Evolutionary conservation across 495 filamentous ascomycete genomes (phyloP).

Genomic region (Neohortaea acidophila): DNA sequence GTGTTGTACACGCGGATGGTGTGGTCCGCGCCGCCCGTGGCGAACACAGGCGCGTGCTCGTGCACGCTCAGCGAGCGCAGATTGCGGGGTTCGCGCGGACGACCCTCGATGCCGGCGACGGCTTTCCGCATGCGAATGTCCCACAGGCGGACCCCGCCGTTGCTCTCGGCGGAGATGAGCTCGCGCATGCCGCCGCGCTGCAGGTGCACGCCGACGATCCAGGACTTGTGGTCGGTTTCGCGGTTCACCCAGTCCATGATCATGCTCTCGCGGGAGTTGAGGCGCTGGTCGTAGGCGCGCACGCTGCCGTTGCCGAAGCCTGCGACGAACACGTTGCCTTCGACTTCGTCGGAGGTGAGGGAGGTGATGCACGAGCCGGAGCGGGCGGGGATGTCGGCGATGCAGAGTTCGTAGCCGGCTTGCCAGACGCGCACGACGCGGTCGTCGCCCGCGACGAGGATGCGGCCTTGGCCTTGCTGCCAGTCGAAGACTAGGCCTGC

Average conservation of each 20-base stretch:
- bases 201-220: slow-evolving; percentile 93
- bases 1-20: slow-evolving; percentile 84
- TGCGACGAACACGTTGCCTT: slow-evolving; percentile 85
- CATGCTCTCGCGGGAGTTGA: slow-evolving; percentile 69
- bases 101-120: slow-evolving; percentile 52
- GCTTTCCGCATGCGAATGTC: slow-evolving; percentile 69
- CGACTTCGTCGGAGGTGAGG: slow-evolving; percentile 91
- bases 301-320: slow-evolving; percentile 97
- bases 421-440: slow-evolving; percentile 94
- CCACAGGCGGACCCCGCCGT: slow-evolving; percentile 91
- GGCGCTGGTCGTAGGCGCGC: slow-evolving; percentile 80
- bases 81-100: slow-evolving; percentile 58
- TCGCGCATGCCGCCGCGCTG: slow-evolving; percentile 89
- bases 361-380: slow-evolving; percentile 92
- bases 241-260: slow-evolving; percentile 92
- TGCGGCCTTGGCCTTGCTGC: slow-evolving; percentile 91
- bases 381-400: slow-evolving; percentile 83
- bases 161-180: slow-evolving; percentile 68
- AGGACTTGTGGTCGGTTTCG: slow-evolving; percentile 78
- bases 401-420: slow-evolving; percentile 82
- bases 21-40: slow-evolving; percentile 78
- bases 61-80: slow-evolving; percentile 65
- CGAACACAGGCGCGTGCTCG: slow-evolving; percentile 93
- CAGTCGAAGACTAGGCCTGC: slow-evolving; percentile 94
- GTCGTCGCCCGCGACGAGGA: slow-evolving; percentile 89